Evolutionary conservation across 148 eudicot genomes (phyloP).

Genomic region (Rhododendron griersonianum): DNA sequence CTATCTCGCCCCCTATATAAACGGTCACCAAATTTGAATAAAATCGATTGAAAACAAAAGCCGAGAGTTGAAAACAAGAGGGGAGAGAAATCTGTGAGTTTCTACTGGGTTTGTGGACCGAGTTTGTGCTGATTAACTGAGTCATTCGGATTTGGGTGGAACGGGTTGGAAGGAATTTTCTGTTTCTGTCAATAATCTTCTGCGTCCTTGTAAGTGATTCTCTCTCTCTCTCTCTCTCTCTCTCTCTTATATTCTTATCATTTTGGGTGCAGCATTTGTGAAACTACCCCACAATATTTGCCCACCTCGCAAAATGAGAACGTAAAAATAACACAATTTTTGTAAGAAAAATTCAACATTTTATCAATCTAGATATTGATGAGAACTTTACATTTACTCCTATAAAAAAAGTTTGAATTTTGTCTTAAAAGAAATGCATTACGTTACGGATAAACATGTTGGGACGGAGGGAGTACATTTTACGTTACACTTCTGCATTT

Average conservation of each 20-base stretch:
- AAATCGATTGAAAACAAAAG: neutral
- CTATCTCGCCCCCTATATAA: neutral
- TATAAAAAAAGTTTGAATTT: too few relatives aligned
- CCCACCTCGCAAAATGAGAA: too few relatives aligned
- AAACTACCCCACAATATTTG: too few relatives aligned
- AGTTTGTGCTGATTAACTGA: slow-evolving; percentile 17
- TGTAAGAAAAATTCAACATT: too few relatives aligned
- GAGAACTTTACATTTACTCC: too few relatives aligned
- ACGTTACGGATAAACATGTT: too few relatives aligned
- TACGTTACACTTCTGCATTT: neutral
- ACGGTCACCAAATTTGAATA: neutral
- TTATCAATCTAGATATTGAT: too few relatives aligned
- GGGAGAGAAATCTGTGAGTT: neutral
- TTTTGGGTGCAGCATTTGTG: neutral
- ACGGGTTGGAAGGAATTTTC: slow-evolving; percentile 14
- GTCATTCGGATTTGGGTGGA: slow-evolving; percentile 32
- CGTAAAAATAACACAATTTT: too few relatives aligned
- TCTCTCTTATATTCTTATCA: neutral
- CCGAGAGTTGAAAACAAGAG: neutral
- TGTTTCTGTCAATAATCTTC: neutral
- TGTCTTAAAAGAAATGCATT: too few relatives aligned
- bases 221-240: neutral
- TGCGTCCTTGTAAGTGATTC: slow-evolving; percentile 16
- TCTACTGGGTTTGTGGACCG: slow-evolving; percentile 30
- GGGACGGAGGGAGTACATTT: too few relatives aligned